A percentile compares a stretch with the other conserved stretches of the same genome.
These are phyloP conservation scores for Puccinia hordei DNA, from an alignment of 1,284 basidiomycete species.

Conservation along the genomic window DNA sequence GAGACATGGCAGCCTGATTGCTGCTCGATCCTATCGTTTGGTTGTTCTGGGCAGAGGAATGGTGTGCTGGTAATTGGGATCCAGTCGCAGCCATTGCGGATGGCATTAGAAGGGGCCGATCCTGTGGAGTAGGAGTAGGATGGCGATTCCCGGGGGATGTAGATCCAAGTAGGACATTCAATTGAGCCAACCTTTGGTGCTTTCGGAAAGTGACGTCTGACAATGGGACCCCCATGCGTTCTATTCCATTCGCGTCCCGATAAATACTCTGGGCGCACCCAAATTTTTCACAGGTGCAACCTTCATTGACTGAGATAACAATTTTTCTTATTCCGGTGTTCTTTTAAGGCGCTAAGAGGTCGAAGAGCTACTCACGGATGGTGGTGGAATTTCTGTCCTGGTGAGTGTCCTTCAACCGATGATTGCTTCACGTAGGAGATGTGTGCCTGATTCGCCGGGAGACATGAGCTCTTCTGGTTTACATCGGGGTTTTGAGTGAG, in stretches of 20 bases:
- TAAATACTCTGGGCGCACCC: not conserved
- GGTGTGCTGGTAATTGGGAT: not conserved
- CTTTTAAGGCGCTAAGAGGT: too few relatives aligned
- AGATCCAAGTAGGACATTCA: not conserved
- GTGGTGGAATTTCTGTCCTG: not conserved
- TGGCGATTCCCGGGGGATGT: not conserved
- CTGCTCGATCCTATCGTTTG: not conserved
- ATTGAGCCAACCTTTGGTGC: not conserved
- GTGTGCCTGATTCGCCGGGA: too few relatives aligned
- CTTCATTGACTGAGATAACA: not conserved
- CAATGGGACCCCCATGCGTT: not conserved
- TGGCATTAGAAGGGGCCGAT: not conserved
- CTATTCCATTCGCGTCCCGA: not conserved
- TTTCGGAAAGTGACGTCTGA: conserved; percentile 1
- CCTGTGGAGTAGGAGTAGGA: not conserved
- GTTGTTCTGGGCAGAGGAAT: not conserved
- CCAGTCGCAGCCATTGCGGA: not conserved
- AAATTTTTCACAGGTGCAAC: not conserved
- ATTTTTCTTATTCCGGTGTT: too few relatives aligned
- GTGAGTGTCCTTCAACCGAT: too few relatives aligned
- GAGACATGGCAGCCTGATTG: not conserved
- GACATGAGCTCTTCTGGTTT: too few relatives aligned
- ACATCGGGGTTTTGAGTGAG: too few relatives aligned
- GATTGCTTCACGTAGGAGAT: too few relatives aligned
- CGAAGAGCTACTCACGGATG: not conserved